Base-by-base conservation (phyloP, 78 protist species). In the Dictyostelium intermedium region DNA sequence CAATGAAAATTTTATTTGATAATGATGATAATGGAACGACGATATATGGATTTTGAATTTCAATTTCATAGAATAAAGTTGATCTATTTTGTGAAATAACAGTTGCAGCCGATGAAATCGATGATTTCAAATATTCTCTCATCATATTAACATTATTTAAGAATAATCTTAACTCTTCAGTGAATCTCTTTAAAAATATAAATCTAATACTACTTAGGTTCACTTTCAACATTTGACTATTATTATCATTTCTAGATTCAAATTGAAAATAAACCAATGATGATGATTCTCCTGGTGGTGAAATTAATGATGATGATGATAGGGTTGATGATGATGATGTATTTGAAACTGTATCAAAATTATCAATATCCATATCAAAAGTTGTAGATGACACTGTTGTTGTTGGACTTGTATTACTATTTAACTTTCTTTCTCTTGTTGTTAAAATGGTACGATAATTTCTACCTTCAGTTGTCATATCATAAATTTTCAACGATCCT, bases 391-490 rank as follows among this genome's bases (percentile, higher is more conserved):
- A 7, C 37, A n/a, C 30, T 14, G 5, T 18, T 73, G n/a, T 73
- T 30, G n/a, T 20, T 56, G 66, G 66, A 20, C 27, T 20, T 56
- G 66, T 56, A 20, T 56, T 16, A 56, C 6, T 37, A 18, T n/a
- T 27, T 18, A 73, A 8, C 18, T 39, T 89, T 89, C 94, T 23
- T 32, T 89, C 94, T n/a, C 83, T 78, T 9, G 94, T 89, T 11
- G 87, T 89, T 43, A 89, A 77, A 14, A 89, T 89, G 23, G 85
- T 89, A 35, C 94, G 72, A 39, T 89, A 89, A n/a, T 80, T 89
- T 80, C 94, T 79, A 35, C 94, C 94, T 32, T 89, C 94, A 2
- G 82, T 18, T 50, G 94, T 89, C 86, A 89, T 89, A 25, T 89
- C 94, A 66, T 89, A 34, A 14, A 89, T 47, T 56, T 78, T 89